phyloP scores from a whole-genome alignment of 768 basidiomycete species.

The Leccinum disarticulatum region DNA sequence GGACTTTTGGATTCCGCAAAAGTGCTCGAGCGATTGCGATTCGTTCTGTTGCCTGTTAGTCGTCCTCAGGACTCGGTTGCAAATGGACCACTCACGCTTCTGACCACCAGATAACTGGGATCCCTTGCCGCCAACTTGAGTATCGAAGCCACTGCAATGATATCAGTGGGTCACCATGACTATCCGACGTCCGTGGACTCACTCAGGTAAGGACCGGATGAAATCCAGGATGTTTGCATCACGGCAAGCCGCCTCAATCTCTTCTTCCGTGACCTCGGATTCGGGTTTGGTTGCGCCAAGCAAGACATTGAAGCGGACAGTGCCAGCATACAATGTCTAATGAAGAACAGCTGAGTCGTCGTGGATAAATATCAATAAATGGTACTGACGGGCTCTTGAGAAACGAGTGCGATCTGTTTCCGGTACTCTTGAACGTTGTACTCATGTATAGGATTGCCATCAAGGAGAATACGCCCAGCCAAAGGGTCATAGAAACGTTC shows the following conservation, averaged over 20 bases:
- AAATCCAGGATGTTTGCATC: constrained; percentile 92
- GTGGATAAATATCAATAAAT: constrained; percentile 6
- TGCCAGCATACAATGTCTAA: constrained; percentile 82
- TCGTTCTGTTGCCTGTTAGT: constrained; percentile 40
- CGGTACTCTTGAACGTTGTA: constrained; percentile 87
- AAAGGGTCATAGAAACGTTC: constrained; percentile 86
- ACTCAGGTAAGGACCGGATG: constrained; percentile 81
- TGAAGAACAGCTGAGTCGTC: background rate
- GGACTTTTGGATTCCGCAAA: constrained; percentile 86
- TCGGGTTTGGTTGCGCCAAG: constrained; percentile 79
- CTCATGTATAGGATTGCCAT: constrained; percentile 70
- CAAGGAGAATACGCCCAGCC: constrained; percentile 69
- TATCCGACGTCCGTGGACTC: constrained; percentile 28
- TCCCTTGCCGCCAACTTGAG: constrained; percentile 88
- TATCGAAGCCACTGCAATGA: constrained; percentile 74
- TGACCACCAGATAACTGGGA: constrained; percentile 88
- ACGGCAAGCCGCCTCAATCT: constrained; percentile 84
- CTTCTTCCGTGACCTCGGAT: constrained; percentile 79
- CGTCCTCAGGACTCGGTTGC: background rate
- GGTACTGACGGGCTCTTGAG: constrained; percentile 67
- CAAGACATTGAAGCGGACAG: constrained; percentile 86
- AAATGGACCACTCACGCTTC: constrained; percentile 53
- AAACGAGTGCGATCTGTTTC: constrained; percentile 85
- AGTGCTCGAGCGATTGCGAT: constrained; percentile 89
- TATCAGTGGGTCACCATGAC: constrained; percentile 7